Percentiles rank a stretch among this genome's conserved stretches.
These are phyloP conservation scores for Agaricus sinodeliciosus DNA, from an alignment of 768 basidiomycete species.

Conservation along the genomic window DNA sequence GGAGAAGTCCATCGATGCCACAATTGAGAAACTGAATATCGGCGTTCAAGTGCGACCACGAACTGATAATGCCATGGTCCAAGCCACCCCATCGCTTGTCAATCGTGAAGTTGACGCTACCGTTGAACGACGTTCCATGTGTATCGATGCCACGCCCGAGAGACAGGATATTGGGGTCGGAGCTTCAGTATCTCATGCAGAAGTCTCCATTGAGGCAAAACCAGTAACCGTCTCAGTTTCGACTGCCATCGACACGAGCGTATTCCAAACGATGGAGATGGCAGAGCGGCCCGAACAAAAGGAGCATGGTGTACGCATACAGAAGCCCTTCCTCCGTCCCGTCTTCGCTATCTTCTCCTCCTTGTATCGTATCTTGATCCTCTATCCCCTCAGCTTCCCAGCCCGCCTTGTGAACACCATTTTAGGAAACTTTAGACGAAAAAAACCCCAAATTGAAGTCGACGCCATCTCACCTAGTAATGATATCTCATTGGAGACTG, in stretches of 20 bases:
- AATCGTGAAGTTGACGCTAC: constrained; percentile 28
- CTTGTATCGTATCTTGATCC: constrained; percentile 40
- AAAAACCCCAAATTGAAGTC: background rate
- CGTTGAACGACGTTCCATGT: constrained; percentile 22
- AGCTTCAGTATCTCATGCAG: constrained; percentile 25
- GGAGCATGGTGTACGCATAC: background rate
- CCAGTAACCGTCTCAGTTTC: constrained; percentile 34
- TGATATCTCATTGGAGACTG: constrained; percentile 32
- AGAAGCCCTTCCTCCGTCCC: constrained; percentile 25
- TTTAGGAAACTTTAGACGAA: constrained; percentile 12
- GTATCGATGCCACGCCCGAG: constrained; percentile 46
- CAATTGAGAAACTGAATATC: constrained; percentile 22
- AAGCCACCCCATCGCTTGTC: constrained; percentile 29
- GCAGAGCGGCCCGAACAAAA: constrained; percentile 3
- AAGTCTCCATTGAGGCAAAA: constrained; percentile 2
- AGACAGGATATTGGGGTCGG: constrained; percentile 41
- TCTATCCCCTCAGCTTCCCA: constrained; percentile 45
- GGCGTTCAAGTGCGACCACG: constrained; percentile 25
- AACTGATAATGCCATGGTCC: constrained; percentile 26
- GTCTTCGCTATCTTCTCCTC: constrained; percentile 38
- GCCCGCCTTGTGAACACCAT: constrained; percentile 23
- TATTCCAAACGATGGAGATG: constrained; percentile 11
- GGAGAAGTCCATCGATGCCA: constrained; percentile 45
- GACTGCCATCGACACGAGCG: constrained; percentile 37
- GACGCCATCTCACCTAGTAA: constrained; percentile 10